Evolutionary conservation across 495 filamentous ascomycete genomes (phyloP), one percentile per base, ranked within the genome.

Genomic region (Hyaloscypha bicolor): DNA sequence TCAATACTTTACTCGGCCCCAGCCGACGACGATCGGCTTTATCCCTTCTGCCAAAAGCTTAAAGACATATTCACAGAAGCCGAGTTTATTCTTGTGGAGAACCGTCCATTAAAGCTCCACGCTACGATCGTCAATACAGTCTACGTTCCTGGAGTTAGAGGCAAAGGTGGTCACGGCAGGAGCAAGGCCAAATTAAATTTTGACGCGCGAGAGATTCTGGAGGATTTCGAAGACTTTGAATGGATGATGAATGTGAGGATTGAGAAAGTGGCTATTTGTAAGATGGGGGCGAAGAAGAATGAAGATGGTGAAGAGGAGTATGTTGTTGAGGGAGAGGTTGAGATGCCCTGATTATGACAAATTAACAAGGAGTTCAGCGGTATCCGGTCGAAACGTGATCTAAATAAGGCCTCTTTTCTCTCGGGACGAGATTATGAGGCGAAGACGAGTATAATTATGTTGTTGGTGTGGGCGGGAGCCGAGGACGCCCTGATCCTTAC

Each of bases 111-210:
- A 58, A 82, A 91, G 22, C 74, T 97, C 59, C 94, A 97, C 75
- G 93, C 91, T 19, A 97, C 94, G 4, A 81, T 97, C 5, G 77
- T 95, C 25, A 97, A 97, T 76, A 97, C 93, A 9, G 86, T 93
- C 35, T 97, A 97, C 75, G 86, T 89, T 39, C 84, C 81, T 67
- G 79, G 76, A 1, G 67, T 62, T 21, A 63, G 67, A n/a, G 58
- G 60, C 9, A 60, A 45, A 32, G 58, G 79, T 71, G 68, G 79
- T 51, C 71, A 76, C 56, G 67, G 72, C 37, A 65, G 74, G 66
- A 73, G 55, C 11, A 64, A 65, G 68, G 79, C 72, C 64, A 81
- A 67, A 74, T 67, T 78, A 70, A 82, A 76, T 37, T 76, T 91
- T 65, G 83, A 90, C 74, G 85, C 84, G 4, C 76, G 71, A 42